Evolutionary conservation across 768 basidiomycete genomes (phyloP).

Genomic region (Pisolithus orientalis): DNA sequence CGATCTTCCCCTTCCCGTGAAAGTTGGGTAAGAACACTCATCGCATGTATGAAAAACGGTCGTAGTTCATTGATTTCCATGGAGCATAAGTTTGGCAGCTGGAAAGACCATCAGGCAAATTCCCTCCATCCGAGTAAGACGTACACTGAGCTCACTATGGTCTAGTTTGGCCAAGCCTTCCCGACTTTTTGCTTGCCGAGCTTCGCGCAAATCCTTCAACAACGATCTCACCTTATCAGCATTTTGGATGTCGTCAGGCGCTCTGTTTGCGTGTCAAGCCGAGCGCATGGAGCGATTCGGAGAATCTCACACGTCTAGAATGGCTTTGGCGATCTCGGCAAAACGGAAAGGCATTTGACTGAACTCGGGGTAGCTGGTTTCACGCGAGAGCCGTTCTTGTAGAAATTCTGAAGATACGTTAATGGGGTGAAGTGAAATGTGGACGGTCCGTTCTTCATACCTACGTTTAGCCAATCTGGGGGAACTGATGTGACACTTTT

Average conservation of each 20-base stretch:
- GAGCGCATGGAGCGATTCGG: not conserved
- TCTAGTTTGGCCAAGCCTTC: constrained; percentile 78
- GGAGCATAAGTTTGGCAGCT: constrained; percentile 81
- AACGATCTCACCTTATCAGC: constrained; percentile 80
- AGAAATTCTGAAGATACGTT: constrained; percentile 56
- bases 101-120: not conserved
- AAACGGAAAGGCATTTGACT: constrained; percentile 82
- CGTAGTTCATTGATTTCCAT: constrained; percentile 95
- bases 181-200: constrained; percentile 88
- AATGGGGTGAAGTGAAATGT: not conserved
- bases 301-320: constrained; percentile 82
- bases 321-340: constrained; percentile 83
- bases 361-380: constrained; percentile 70
- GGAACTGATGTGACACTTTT: constrained; percentile 90
- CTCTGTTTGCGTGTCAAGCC: constrained; percentile 39
- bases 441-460: constrained; percentile 37
- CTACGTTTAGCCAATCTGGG: constrained; percentile 83
- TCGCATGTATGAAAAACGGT: constrained; percentile 80
- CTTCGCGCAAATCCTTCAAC: constrained; percentile 93
- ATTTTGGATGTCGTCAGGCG: constrained; percentile 82
- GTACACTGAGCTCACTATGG: constrained; percentile 75
- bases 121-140: not conserved
- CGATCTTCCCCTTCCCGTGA: constrained; percentile 15
- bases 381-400: constrained; percentile 64
- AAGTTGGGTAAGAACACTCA: constrained; percentile 66